A percentile compares a stretch with the other conserved stretches of the same genome.
Conservation (phyloP, 2,329 filamentous ascomycete species). For the Chrysosporium keratinophilum region DNA sequence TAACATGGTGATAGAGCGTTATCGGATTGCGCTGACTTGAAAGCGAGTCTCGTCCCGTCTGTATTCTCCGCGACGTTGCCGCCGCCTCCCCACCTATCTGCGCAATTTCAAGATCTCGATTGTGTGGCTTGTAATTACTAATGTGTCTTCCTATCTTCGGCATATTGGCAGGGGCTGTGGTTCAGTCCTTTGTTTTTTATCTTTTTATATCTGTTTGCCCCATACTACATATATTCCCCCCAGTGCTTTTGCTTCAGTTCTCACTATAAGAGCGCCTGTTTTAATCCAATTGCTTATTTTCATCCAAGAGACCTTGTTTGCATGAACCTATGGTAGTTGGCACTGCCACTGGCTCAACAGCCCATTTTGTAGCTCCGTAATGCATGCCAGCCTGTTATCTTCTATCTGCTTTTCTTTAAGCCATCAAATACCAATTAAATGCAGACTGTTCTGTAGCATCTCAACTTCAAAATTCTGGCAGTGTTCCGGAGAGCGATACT, state of each 20-base stretch:
- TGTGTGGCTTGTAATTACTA: not conserved
- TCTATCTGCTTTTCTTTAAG: too few species aligned
- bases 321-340: not conserved
- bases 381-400: too few species aligned
- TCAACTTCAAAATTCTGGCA: too few species aligned
- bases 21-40: slow-evolving; percentile 16
- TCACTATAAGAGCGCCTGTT: not conserved
- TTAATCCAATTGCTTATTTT: not conserved
- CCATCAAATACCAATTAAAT: too few species aligned
- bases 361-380: too few species aligned
- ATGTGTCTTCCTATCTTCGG: not conserved
- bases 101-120: not conserved
- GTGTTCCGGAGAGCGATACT: too few species aligned
- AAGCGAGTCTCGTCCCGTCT: not conserved
- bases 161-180: not conserved
- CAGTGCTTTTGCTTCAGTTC: not conserved
- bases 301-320: not conserved
- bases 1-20: slow-evolving; percentile 13
- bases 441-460: too few species aligned
- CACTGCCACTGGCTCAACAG: not conserved
- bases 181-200: not conserved
- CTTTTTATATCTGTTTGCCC: not conserved
- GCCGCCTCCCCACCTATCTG: not conserved
- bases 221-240: slow-evolving; percentile 5
- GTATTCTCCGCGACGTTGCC: not conserved